These are phyloP conservation scores for Leptomonas pyrrhocoris DNA, from an alignment of 208 protist species.

Conservation along the genomic window DNA sequence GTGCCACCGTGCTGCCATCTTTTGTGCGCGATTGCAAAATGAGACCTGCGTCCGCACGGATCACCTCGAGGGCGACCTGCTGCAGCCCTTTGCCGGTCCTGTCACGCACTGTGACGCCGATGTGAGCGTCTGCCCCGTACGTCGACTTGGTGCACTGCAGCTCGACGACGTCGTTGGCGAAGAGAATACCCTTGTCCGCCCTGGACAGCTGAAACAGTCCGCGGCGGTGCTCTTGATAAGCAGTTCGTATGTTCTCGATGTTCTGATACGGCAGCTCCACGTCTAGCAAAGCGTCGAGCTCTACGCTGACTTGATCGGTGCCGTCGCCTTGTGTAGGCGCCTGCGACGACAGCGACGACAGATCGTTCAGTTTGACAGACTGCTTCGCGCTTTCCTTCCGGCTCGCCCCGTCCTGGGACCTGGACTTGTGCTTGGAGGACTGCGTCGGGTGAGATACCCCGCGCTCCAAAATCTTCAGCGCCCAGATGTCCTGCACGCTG, in stretches of 20 bases:
- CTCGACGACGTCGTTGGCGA: slow-evolving; percentile 49
- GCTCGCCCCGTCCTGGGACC: slow-evolving; percentile 7
- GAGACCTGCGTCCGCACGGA: slow-evolving; percentile 54
- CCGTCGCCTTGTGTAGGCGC: slow-evolving; percentile 92
- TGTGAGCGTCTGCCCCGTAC: slow-evolving; percentile 49
- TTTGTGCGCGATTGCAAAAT: slow-evolving; percentile 62
- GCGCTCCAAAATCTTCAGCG: slow-evolving; percentile 39
- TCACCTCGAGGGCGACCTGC: slow-evolving; percentile 47
- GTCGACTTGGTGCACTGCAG: slow-evolving; percentile 58
- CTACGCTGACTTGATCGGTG: slow-evolving; percentile 55
- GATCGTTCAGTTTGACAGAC: slow-evolving; percentile 63
- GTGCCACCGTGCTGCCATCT: slow-evolving; percentile 18
- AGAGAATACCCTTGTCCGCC: slow-evolving; percentile 45
- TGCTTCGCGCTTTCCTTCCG: slow-evolving; percentile 46
- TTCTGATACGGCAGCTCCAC: slow-evolving; percentile 59
- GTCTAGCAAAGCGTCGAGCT: slow-evolving; percentile 76
- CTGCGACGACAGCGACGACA: slow-evolving; percentile 97
- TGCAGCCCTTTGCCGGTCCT: slow-evolving; percentile 28
- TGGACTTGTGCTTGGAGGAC: slow-evolving; percentile 12
- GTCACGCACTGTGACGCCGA: slow-evolving; percentile 43
- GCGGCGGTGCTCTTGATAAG: slow-evolving; percentile 40
- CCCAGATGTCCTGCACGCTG: slow-evolving; percentile 48
- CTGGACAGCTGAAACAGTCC: slow-evolving; percentile 37
- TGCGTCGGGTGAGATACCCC: slow-evolving; percentile 13
- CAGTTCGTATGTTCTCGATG: slow-evolving; percentile 35